These are phyloP conservation scores for Sesbania bispinosa DNA, from an alignment of 306 rosid genomes.

Conservation along the genomic window DNA sequence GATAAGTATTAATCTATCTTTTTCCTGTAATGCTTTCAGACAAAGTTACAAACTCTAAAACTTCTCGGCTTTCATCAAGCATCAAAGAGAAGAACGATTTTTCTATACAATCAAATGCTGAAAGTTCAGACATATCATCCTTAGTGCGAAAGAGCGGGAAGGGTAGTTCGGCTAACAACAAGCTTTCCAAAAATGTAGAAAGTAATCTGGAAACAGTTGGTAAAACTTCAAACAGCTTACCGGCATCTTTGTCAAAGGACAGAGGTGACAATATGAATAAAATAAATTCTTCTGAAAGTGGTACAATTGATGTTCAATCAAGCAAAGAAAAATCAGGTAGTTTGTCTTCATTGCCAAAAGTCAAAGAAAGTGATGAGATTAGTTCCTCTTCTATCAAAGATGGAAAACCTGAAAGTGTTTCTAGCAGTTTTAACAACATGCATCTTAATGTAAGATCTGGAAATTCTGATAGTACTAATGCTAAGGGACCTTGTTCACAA, in stretches of 20 bases:
- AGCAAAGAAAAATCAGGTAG: conserved; percentile 38
- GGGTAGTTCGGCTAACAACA: conserved; percentile 28
- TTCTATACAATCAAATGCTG: conserved; percentile 36
- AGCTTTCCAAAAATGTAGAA: conserved; percentile 16
- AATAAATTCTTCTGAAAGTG: conserved; percentile 29
- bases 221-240: conserved; percentile 29
- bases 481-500: conserved; percentile 35
- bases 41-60: conserved; percentile 35
- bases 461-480: conserved; percentile 41
- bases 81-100: conserved; percentile 33
- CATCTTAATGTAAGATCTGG: conserved; percentile 49
- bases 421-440: conserved; percentile 42
- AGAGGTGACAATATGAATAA: conserved; percentile 19
- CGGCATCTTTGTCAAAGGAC: conserved; percentile 21
- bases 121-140: conserved; percentile 40
- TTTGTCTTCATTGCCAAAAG: conserved; percentile 44
- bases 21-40: conserved; percentile 40
- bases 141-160: conserved; percentile 27
- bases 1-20: conserved; percentile 11
- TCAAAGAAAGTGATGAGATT: conserved; percentile 38
- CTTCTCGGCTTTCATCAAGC: conserved; percentile 39
- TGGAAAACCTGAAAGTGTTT: conserved; percentile 44
- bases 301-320: conserved; percentile 26
- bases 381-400: conserved; percentile 40
- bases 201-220: conserved; percentile 29